Conservation (phyloP, 2,329 filamentous ascomycete species). For the Ophiostoma tasmaniense region DNA sequence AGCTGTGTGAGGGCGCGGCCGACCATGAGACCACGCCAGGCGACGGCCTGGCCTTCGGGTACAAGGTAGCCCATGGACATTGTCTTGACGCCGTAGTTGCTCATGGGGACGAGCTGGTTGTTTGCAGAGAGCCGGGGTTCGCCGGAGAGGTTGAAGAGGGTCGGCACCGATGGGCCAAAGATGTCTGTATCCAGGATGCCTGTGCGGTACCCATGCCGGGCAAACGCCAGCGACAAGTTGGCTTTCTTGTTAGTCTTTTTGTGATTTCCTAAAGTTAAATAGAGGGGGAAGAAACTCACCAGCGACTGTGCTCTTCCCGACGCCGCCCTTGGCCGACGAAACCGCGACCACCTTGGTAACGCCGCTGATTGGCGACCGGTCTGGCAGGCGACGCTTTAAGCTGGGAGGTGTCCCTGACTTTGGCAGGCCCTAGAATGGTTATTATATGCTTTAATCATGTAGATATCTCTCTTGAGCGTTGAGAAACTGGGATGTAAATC, state of each 20-base stretch:
- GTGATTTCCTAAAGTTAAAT: neutral
- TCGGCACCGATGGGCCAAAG: constrained; percentile 91
- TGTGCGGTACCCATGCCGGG: constrained; percentile 67
- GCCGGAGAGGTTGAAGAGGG: constrained; percentile 70
- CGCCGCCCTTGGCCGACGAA: constrained; percentile 94
- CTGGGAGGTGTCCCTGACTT: constrained; percentile 65
- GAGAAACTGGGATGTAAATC: too few species aligned
- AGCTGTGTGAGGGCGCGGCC: constrained; percentile 96
- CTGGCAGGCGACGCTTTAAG: constrained; percentile 72
- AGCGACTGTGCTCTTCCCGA: constrained; percentile 91
- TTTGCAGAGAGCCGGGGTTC: constrained; percentile 68
- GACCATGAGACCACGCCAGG: constrained; percentile 95
- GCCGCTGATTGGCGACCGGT: constrained; percentile 69
- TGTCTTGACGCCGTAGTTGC: constrained; percentile 90
- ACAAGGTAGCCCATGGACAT: constrained; percentile 99
- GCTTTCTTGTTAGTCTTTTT: constrained; percentile 27
- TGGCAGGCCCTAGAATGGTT: constrained; percentile 67
- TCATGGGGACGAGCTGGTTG: constrained; percentile 76
- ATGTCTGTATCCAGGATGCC: constrained; percentile 95
- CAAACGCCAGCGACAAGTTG: constrained; percentile 82
- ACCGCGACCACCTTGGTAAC: constrained; percentile 94
- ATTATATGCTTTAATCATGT: neutral
- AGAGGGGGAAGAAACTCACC: constrained; percentile 36
- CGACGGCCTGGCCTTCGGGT: constrained; percentile 69
- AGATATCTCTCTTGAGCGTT: neutral